Evolutionary conservation across 164 flowering plant genomes (phyloP).

Genomic region (Berberis vulgaris): DNA sequence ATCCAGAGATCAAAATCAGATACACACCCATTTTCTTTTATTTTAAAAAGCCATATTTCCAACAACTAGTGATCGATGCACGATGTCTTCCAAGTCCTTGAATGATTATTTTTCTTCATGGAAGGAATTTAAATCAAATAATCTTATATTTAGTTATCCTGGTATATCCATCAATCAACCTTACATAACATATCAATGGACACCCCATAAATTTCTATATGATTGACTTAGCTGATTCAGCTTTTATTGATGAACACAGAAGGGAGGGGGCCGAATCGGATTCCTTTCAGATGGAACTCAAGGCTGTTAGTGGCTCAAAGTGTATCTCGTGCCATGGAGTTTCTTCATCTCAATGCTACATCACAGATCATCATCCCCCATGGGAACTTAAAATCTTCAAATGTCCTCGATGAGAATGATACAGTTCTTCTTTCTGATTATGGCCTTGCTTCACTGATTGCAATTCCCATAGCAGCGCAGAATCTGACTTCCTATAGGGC

Average conservation of each 20-base stretch:
- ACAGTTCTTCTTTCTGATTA: constrained; percentile 42
- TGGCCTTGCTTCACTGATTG: constrained; percentile 34
- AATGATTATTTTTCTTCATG: no score
- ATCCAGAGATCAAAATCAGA: no score
- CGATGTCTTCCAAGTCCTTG: no score
- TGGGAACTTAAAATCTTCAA: constrained; percentile 61
- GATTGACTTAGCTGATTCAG: no score
- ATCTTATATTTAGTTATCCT: no score
- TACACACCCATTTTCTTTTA: no score
- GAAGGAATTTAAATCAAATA: no score
- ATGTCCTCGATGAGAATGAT: constrained; percentile 42
- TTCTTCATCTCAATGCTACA: constrained; percentile 33
- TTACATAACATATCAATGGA: no score
- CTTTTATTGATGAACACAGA: constrained; percentile 20
- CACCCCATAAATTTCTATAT: no score
- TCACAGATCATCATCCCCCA: constrained; percentile 30
- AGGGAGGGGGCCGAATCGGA: constrained; percentile 28
- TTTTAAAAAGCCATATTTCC: no score
- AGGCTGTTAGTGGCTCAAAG: constrained; percentile 37
- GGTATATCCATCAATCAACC: no score
- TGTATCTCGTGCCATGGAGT: constrained; percentile 46
- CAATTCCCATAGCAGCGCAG: constrained; percentile 29
- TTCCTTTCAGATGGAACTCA: constrained; percentile 55
- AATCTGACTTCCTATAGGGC: constrained; percentile 43
- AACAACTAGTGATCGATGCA: no score